Base-by-base conservation (phyloP, 2,329 filamentous ascomycete species). In the Orbilia blumenaviensis region DNA sequence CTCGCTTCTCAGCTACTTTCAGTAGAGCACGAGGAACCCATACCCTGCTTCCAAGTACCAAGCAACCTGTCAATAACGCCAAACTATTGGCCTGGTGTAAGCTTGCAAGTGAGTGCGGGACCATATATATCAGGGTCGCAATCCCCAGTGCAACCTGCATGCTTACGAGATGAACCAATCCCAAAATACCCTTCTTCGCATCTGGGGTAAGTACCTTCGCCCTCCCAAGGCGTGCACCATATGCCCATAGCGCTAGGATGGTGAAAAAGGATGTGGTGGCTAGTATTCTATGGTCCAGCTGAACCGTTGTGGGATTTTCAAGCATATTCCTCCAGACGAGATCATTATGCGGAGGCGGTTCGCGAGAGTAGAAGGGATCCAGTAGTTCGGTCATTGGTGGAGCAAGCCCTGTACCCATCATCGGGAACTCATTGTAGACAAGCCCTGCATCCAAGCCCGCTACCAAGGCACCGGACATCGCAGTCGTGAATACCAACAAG, bases 361-460 rank as follows among this genome's bases (percentile, higher is more conserved):
- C 67, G 9, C 64, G 54, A 0, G 80, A 79, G 64, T 80, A 81
- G 44, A 81, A 79, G 8, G 78, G 34, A 41, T 76, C 64, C 5
- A 80, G 77, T 34, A 81, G 66, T 36, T 81, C 80, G 0, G 44
- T 38, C 12, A 71, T 87, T 88, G 80, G 93, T 91, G 71, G 89
- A 90, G 87, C 97, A 97, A 85, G 93, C 9, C 93, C 93, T 2
- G 89, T 84, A 7, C 95, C 95, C 95, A 99, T 99, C 84, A 88
- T 92, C 5, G 95, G 95, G 83, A 99, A 98, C 83, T 99, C 93
- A 83, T 99, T 99, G 86, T 99, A 99, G 84, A 99, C 98, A 68
- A 99, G 87, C 7, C 95, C 95, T 7, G 95, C 95, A 82, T 99
- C 95, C 12, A 99, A 89, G 32, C 95, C 95, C 5, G 95, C 95